Evolutionary conservation across 805 yeast genomes (phyloP).

Genomic region (Ogataea philodendri): DNA sequence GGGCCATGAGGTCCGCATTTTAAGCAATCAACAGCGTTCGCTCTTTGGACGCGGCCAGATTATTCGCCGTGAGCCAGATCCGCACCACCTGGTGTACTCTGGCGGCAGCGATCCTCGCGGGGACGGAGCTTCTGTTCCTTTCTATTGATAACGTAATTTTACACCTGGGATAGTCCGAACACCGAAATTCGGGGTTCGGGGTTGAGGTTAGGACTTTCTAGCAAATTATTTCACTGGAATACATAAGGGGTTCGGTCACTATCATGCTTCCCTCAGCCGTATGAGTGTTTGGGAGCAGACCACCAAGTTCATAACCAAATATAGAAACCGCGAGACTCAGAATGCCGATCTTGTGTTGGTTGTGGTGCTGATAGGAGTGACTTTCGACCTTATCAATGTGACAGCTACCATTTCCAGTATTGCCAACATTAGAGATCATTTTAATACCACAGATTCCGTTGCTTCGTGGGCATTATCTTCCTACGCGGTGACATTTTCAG

Average conservation of each 20-base stretch:
- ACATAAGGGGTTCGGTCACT: not conserved
- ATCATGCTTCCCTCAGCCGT: not conserved
- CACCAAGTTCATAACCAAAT: not conserved
- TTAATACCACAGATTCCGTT: constrained; percentile 36
- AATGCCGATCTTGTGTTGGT: constrained; percentile 14
- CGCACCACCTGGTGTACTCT: constrained; percentile 44
- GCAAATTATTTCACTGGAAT: not conserved
- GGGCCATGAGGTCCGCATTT: constrained; percentile 56
- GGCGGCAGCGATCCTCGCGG: constrained; percentile 83
- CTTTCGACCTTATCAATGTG: constrained; percentile 29
- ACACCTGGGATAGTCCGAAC: too few species aligned
- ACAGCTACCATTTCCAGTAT: constrained; percentile 25
- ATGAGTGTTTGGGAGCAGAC: not conserved
- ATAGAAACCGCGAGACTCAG: constrained; percentile 1
- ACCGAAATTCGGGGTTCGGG: too few species aligned
- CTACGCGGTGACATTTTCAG: constrained; percentile 43
- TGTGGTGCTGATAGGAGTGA: constrained; percentile 13
- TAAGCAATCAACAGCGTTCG: constrained; percentile 42
- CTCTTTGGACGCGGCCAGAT: constrained; percentile 68
- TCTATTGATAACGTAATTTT: too few species aligned
- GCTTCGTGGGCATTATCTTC: constrained; percentile 42
- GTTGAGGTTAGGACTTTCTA: not conserved
- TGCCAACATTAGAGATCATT: constrained; percentile 35
- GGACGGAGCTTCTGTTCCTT: constrained; percentile 76
- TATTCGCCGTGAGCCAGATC: constrained; percentile 44